Evolutionary conservation across 2,329 filamentous ascomycete species (phyloP).

Genomic region (Tolypocladium tropicale): DNA sequence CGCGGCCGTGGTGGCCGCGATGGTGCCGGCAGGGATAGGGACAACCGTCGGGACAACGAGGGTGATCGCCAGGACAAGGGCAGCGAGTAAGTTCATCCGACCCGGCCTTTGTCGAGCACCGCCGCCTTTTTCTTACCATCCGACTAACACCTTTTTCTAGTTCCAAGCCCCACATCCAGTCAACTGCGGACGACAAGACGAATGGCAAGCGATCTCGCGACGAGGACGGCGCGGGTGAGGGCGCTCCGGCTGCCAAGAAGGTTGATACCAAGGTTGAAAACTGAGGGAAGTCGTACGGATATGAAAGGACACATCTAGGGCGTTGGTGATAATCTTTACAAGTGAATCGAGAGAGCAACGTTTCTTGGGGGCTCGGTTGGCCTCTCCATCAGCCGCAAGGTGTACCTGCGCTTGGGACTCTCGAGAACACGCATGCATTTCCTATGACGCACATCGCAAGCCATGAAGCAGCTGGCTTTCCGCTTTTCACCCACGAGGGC

Average conservation of each 20-base stretch:
- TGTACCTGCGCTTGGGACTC: not conserved
- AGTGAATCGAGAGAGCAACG: not conserved
- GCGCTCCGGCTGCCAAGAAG: conserved; percentile 50
- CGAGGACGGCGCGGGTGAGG: conserved; percentile 30
- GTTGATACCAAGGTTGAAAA: conserved; percentile 40
- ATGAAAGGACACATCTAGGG: not conserved
- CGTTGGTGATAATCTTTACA: not conserved
- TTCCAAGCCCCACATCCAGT: conserved; percentile 30
- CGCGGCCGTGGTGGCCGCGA: conserved; percentile 24
- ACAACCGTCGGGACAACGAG: conserved; percentile 9
- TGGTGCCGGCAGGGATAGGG: conserved; percentile 20
- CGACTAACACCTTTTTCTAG: conserved; percentile 10
- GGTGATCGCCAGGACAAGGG: conserved; percentile 17
- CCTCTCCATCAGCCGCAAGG: not conserved
- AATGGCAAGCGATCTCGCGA: conserved; percentile 47
- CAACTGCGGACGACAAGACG: conserved; percentile 26
- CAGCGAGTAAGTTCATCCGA: conserved; percentile 18
- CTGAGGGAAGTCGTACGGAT: conserved; percentile 3
- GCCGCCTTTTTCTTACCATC: not conserved
- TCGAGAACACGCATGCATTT: not conserved
- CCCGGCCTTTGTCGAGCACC: not conserved
- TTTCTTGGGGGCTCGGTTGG: no score
- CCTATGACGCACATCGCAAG: not conserved
- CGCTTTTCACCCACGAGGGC: not conserved
- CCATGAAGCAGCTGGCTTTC: not conserved